Evolutionary conservation across 1,139 yeast genomes (phyloP).

Genomic region (Saccharomycopsis crataegensis): DNA sequence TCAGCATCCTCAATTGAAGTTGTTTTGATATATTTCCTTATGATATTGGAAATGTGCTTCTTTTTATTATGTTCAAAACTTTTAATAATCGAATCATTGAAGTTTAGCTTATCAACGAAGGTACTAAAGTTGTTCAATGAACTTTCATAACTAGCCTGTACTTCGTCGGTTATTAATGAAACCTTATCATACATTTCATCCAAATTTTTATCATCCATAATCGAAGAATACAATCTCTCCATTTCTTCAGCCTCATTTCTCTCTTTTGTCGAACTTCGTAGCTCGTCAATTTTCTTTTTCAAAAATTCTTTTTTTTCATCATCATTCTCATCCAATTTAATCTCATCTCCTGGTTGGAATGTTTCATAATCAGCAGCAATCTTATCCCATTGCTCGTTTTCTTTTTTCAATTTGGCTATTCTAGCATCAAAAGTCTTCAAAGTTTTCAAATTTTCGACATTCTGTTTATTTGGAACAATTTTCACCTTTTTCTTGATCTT

Average conservation of each 20-base stretch:
- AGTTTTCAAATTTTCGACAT: slow-evolving; percentile 41
- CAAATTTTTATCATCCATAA: too few relatives aligned
- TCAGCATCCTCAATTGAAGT: slow-evolving; percentile 1
- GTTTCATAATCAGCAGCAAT: too few relatives aligned
- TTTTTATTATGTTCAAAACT: slow-evolving; percentile 15
- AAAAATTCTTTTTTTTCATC: neutral
- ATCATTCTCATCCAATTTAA: neutral
- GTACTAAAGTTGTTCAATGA: slow-evolving; percentile 2
- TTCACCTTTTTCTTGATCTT: slow-evolving; percentile 23
- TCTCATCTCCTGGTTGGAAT: neutral
- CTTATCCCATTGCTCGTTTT: slow-evolving; percentile 42
- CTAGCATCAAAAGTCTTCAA: slow-evolving; percentile 40
- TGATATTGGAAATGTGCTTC: slow-evolving; percentile 9
- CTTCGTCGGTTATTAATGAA: neutral
- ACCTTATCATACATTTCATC: neutral
- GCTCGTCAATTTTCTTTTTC: neutral
- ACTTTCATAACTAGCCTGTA: slow-evolving; percentile 1
- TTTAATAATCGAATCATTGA: slow-evolving; percentile 13
- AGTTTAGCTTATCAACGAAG: slow-evolving; percentile 12
- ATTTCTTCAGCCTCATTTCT: neutral
- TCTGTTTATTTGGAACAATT: slow-evolving; percentile 50
- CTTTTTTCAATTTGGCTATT: slow-evolving; percentile 37
- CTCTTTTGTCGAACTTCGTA: neutral
- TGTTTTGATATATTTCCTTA: slow-evolving; percentile 5
- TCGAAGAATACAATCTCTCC: neutral